Conservation (phyloP, 176 grass and related monocot genomes). For the Tuctoria greenei region DNA sequence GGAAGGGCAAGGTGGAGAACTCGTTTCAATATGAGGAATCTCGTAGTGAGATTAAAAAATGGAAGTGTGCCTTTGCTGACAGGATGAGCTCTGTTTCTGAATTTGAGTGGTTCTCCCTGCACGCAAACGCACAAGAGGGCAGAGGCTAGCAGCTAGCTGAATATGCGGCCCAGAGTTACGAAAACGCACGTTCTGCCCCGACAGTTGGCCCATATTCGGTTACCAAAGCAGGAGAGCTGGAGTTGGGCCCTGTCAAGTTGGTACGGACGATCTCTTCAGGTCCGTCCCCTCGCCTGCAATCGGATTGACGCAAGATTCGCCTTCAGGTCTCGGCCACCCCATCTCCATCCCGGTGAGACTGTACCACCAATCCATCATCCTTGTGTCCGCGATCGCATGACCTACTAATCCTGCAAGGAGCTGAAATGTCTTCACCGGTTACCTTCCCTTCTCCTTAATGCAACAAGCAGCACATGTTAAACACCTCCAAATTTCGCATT, state of each 20-base stretch:
- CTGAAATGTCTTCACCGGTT: constrained; percentile 4
- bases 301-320: constrained; percentile 9
- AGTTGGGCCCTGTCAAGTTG: background rate
- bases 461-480: constrained; percentile 7
- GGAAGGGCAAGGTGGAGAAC: background rate
- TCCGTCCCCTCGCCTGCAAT: background rate
- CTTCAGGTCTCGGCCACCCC: background rate
- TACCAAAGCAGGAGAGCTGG: background rate
- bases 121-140: too few species aligned
- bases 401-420: background rate
- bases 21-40: background rate
- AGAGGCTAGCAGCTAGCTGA: background rate
- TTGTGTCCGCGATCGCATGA: constrained; percentile 1
- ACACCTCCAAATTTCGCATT: background rate
- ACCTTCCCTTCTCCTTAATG: background rate
- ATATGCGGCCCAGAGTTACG: background rate
- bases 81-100: too few species aligned
- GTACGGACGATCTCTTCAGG: background rate
- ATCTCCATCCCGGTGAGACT: background rate
- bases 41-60: background rate
- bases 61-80: background rate
- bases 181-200: background rate
- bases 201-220: background rate
- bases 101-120: too few species aligned
- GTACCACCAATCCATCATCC: background rate